Conservation (phyloP, 768 basidiomycete species). For the Gloeopeniophorella convolvens region DNA sequence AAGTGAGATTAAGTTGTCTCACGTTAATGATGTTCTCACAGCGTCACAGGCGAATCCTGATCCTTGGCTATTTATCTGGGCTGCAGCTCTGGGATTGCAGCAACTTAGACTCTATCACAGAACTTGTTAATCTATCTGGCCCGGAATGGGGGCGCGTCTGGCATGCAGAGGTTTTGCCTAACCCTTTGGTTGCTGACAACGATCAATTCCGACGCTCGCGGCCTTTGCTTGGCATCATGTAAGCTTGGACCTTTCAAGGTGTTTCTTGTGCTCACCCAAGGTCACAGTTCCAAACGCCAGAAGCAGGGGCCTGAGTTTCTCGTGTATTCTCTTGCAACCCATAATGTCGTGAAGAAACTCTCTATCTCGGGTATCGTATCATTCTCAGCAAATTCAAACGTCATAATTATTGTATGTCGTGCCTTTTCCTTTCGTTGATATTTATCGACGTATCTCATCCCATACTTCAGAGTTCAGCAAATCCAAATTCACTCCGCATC, state of each 20-base stretch:
- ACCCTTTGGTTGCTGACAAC: constrained; percentile 24
- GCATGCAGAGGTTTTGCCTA: constrained; percentile 38
- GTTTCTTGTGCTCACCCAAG: neutral
- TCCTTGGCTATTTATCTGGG: constrained; percentile 47
- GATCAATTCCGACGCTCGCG: constrained; percentile 30
- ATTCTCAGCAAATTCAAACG: constrained; percentile 41
- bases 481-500: constrained; percentile 49
- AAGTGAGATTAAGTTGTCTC: constrained; percentile 15
- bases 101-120: constrained; percentile 42
- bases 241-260: constrained; percentile 18
- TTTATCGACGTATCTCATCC: constrained; percentile 2
- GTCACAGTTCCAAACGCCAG: constrained; percentile 20
- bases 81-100: constrained; percentile 61
- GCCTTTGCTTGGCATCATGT: constrained; percentile 33
- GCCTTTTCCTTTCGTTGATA: neutral
- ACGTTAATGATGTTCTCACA: constrained; percentile 4
- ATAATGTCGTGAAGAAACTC: constrained; percentile 45
- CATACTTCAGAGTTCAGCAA: constrained; percentile 46
- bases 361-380: constrained; percentile 35
- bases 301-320: constrained; percentile 28
- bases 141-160: constrained; percentile 30
- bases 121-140: constrained; percentile 46
- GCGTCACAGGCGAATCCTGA: constrained; percentile 36
- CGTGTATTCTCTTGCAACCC: constrained; percentile 42
- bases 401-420: constrained; percentile 52